Evolutionary conservation across 805 yeast genomes (phyloP).

Genomic region (Myxozyma geophila): DNA sequence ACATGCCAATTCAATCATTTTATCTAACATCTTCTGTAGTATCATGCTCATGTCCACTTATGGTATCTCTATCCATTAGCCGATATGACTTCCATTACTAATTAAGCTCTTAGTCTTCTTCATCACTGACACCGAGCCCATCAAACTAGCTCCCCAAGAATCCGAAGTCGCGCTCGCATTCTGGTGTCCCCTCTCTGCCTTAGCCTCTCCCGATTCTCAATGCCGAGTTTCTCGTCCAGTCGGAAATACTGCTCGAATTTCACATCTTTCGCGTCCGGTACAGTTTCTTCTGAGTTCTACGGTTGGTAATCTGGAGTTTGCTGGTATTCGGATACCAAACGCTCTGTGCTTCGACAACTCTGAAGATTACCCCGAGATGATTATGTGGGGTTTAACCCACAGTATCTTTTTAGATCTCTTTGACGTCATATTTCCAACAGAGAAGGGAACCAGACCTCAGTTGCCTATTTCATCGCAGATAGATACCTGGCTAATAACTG

Average conservation of each 20-base stretch:
- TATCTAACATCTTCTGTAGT: background rate
- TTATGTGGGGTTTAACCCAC: conserved; percentile 49
- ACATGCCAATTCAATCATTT: background rate
- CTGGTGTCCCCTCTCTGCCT: conserved; percentile 45
- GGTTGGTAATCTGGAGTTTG: conserved; percentile 14
- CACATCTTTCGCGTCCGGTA: background rate
- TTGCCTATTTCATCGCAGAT: conserved; percentile 20
- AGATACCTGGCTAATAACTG: conserved; percentile 22
- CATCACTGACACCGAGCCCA: conserved; percentile 35
- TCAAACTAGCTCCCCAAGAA: conserved; percentile 40
- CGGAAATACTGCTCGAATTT: conserved; percentile 25
- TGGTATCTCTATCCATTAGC: conserved; percentile 22
- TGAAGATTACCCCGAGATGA: conserved; percentile 9
- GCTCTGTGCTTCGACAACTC: background rate
- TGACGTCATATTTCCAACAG: conserved; percentile 16
- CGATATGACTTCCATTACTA: background rate
- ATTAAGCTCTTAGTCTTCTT: conserved; percentile 40
- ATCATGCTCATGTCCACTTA: conserved; percentile 47
- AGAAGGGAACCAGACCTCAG: conserved; percentile 8
- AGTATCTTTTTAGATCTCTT: conserved; percentile 44
- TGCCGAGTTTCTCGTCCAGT: conserved; percentile 36
- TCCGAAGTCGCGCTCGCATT: conserved; percentile 47
- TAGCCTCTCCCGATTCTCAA: conserved; percentile 35
- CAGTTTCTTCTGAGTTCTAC: background rate
- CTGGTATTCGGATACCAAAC: conserved; percentile 18